Evolutionary conservation across 2,329 filamentous ascomycete species (phyloP).

Genomic region (Aspergillus bombycis): DNA sequence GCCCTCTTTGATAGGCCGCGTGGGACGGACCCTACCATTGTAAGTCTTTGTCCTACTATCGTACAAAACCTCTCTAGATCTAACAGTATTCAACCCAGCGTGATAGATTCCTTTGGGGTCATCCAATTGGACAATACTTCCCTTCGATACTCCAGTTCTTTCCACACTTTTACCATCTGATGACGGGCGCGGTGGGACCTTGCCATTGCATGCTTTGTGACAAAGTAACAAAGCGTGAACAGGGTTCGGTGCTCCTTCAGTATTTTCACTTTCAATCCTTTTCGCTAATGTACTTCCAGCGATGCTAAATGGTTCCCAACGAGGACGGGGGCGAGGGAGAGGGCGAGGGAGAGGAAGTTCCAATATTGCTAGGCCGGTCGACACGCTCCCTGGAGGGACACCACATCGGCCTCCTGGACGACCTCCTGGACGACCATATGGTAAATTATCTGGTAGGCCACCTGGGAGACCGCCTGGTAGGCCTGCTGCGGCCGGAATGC

Average conservation of each 20-base stretch:
- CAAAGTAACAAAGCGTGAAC: slow-evolving; percentile 20
- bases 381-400: not conserved
- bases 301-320: not conserved
- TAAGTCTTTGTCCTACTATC: slow-evolving; percentile 25
- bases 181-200: slow-evolving; percentile 49
- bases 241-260: slow-evolving; percentile 9
- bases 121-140: slow-evolving; percentile 55
- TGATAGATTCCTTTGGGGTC: slow-evolving; percentile 62
- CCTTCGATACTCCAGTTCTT: slow-evolving; percentile 59
- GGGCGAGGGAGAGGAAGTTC: slow-evolving; percentile 6
- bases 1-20: slow-evolving; percentile 54
- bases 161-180: slow-evolving; percentile 60
- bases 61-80: not conserved
- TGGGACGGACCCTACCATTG: slow-evolving; percentile 35
- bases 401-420: not conserved
- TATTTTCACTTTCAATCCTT: not conserved
- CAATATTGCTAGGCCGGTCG: not conserved
- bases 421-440: not conserved
- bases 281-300: not conserved
- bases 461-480: slow-evolving; percentile 19
- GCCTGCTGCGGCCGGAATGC: slow-evolving; percentile 5
- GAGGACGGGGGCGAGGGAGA: slow-evolving; percentile 4
- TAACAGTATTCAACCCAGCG: slow-evolving; percentile 34
- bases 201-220: slow-evolving; percentile 57
- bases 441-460: slow-evolving; percentile 1